A percentile compares a stretch with the other conserved stretches of the same genome.
phyloP scores from a whole-genome alignment of 2,329 filamentous ascomycete species.

The Colletotrichum scovillei region DNA sequence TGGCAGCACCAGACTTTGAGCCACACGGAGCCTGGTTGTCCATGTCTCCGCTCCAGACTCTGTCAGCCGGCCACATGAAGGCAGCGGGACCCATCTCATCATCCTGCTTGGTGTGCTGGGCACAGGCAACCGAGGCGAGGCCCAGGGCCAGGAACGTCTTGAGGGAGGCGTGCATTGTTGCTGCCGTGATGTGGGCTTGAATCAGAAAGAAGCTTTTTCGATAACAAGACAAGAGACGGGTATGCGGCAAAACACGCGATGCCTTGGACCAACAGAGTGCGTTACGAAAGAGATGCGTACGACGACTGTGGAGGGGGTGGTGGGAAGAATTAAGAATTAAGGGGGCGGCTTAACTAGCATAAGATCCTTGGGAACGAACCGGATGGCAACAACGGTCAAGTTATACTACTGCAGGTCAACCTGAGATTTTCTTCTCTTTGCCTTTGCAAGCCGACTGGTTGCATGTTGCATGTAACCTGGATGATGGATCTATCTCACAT shows the following conservation, averaged over 20 bases:
- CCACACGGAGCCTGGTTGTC: conserved; percentile 67
- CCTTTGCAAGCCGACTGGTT: background rate
- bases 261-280: background rate
- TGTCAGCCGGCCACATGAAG: conserved; percentile 66
- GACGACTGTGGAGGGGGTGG: background rate
- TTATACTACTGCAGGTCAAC: conserved; percentile 22
- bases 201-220: background rate
- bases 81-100: conserved; percentile 53
- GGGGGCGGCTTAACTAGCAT: background rate
- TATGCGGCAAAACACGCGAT: conserved; percentile 1
- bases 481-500: background rate
- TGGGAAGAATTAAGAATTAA: conserved; percentile 25
- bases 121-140: conserved; percentile 14
- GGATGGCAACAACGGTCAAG: conserved; percentile 19
- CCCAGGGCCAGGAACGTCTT: conserved; percentile 23
- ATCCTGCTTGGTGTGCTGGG: conserved; percentile 27
- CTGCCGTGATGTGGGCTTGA: background rate
- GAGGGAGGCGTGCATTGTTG: conserved; percentile 14
- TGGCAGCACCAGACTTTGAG: conserved; percentile 53
- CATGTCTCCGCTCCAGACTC: conserved; percentile 58
- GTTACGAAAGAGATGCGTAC: background rate
- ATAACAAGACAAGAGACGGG: background rate
- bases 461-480: background rate
- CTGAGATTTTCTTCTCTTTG: background rate
- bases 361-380: conserved; percentile 7